Percentiles rank a stretch among this genome's conserved stretches.
phyloP scores from a whole-genome alignment of 2,329 filamentous ascomycete species.

The Arthrobotrys entomopaga region DNA sequence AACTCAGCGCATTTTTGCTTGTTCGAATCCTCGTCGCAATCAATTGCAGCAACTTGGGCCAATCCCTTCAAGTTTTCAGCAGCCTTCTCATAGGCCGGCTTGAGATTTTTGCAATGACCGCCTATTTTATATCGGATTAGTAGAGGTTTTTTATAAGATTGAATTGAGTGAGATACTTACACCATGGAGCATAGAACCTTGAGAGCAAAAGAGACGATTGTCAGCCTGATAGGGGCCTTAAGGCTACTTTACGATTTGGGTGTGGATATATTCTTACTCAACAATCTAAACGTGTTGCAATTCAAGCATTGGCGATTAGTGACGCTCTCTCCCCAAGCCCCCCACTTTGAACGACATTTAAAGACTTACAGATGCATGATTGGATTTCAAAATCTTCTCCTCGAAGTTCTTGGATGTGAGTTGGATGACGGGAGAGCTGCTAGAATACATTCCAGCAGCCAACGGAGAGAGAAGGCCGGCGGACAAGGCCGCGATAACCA shows the following conservation, averaged over 20 bases:
- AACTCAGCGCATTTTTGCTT: constrained; percentile 85
- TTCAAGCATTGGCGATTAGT: constrained; percentile 20
- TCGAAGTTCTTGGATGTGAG: constrained; percentile 82
- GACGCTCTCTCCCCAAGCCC: constrained; percentile 2
- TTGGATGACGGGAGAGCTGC: constrained; percentile 86
- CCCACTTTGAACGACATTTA: neutral
- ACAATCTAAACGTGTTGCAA: constrained; percentile 65
- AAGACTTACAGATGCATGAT: constrained; percentile 82
- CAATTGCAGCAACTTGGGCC: constrained; percentile 91
- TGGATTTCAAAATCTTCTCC: constrained; percentile 83
- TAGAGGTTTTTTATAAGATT: too few relatives aligned
- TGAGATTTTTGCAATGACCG: constrained; percentile 94
- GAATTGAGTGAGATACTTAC: constrained; percentile 40
- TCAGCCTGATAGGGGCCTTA: constrained; percentile 34
- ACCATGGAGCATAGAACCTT: constrained; percentile 59
- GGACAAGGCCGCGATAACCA: constrained; percentile 63
- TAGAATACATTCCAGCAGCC: constrained; percentile 81
- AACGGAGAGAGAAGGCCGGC: constrained; percentile 73
- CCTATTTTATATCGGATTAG: constrained; percentile 61
- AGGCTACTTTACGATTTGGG: neutral
- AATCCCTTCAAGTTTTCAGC: constrained; percentile 89
- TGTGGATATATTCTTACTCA: constrained; percentile 64
- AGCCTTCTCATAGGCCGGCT: constrained; percentile 93
- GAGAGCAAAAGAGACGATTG: neutral
- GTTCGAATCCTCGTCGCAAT: constrained; percentile 94